A percentile compares a stretch with the other conserved stretches of the same genome.
Conservation (phyloP, 495 filamentous ascomycete genomes). For the Cercophora sp. region DNA sequence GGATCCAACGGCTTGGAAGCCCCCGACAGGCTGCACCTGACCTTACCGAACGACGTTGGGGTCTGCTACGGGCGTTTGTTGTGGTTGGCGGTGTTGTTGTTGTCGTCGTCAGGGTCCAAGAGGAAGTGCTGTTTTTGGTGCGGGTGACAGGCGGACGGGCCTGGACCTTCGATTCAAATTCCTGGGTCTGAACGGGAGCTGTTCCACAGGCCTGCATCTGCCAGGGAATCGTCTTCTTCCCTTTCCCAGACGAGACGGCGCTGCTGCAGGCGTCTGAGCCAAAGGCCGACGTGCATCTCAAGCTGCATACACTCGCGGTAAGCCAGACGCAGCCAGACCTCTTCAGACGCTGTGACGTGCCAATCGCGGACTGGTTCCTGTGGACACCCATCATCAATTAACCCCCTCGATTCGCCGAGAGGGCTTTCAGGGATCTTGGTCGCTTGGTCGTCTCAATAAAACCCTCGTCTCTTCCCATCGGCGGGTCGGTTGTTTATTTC, state of each 20-base stretch:
- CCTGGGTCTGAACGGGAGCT: background rate
- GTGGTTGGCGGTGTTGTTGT: background rate
- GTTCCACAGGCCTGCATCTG: conserved; percentile 9
- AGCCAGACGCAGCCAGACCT: background rate
- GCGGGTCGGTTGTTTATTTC: conserved; percentile 15
- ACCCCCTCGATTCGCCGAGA: conserved; percentile 9
- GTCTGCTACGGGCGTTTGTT: background rate
- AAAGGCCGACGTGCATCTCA: no score
- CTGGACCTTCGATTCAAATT: conserved; percentile 5
- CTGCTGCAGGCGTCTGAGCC: no score
- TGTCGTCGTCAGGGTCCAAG: background rate
- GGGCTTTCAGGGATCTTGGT: conserved; percentile 8
- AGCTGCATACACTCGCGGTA: conserved; percentile 9
- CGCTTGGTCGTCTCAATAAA: conserved; percentile 9
- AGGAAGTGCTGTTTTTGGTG: no score
- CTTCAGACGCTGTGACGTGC: conserved; percentile 8
- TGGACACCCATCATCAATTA: conserved; percentile 10
- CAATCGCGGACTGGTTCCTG: conserved; percentile 12
- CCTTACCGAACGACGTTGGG: background rate
- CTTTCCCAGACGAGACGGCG: conserved; percentile 8
- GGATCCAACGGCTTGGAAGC: background rate
- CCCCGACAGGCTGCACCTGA: no score
- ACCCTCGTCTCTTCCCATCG: conserved; percentile 1
- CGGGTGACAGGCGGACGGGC: no score
- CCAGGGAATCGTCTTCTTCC: conserved; percentile 1